Evolutionary conservation across 1,284 basidiomycete genomes (phyloP).

Genomic region (Porodaedalea pini): DNA sequence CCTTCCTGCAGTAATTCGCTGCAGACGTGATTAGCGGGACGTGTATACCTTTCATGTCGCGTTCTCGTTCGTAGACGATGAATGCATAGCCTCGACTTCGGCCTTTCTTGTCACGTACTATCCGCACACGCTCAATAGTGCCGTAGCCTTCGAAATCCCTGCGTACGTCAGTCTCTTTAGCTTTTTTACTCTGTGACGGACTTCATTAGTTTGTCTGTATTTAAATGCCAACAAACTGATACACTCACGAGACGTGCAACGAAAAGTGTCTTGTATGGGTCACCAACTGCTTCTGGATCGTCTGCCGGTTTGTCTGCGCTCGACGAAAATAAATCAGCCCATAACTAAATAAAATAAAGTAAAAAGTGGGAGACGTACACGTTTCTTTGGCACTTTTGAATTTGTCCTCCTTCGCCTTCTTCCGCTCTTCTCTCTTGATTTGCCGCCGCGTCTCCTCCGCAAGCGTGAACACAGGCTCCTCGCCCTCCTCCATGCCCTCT

Average conservation of each 20-base stretch:
- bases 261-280: conserved; percentile 98
- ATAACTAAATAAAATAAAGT: neutral
- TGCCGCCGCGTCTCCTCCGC: conserved; percentile 78
- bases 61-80: conserved; percentile 94
- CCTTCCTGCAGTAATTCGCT: conserved; percentile 23
- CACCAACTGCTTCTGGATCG: conserved; percentile 90
- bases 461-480: conserved; percentile 72
- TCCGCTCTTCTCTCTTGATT: conserved; percentile 74
- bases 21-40: conserved; percentile 15
- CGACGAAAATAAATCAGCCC: conserved; percentile 20
- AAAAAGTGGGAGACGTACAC: conserved; percentile 50
- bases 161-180: conserved; percentile 87
- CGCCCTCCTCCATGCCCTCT: conserved; percentile 73
- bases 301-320: conserved; percentile 82
- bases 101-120: conserved; percentile 87
- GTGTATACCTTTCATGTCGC: conserved; percentile 93
- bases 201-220: conserved; percentile 23
- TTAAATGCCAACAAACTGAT: neutral
- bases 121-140: conserved; percentile 86
- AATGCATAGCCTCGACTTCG: conserved; percentile 94
- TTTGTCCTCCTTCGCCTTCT: conserved; percentile 74
- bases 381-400: conserved; percentile 80
- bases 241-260: conserved; percentile 80
- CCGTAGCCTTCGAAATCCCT: conserved; percentile 96
- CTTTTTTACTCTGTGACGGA: conserved; percentile 71